These are phyloP conservation scores for Solanum sitiens DNA, from an alignment of 257 asterid species.

Conservation along the genomic window DNA sequence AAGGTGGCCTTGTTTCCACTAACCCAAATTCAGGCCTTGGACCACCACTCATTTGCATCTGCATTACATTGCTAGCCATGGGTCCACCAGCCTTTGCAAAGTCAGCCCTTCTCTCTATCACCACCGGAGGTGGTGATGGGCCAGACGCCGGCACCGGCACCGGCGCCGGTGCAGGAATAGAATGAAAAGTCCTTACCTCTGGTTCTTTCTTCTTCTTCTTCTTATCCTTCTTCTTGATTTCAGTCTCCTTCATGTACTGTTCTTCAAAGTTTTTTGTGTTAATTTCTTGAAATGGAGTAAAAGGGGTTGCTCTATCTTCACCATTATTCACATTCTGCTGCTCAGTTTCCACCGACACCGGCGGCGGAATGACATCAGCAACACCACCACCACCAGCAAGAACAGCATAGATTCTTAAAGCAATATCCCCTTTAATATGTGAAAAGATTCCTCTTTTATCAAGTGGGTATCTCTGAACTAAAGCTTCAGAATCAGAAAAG, in stretches of 20 bases:
- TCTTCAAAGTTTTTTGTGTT: constrained; percentile 23
- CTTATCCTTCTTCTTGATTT: constrained; percentile 25
- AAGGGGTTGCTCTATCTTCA: not conserved
- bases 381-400: not conserved
- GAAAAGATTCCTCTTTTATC: constrained; percentile 83
- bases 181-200: constrained; percentile 47
- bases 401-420: constrained; percentile 36
- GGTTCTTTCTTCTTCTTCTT: constrained; percentile 53
- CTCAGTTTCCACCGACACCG: not conserved
- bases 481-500: constrained; percentile 42
- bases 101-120: constrained; percentile 27
- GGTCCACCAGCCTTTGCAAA: constrained; percentile 32
- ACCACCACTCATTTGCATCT: constrained; percentile 44
- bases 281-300: constrained; percentile 25
- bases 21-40: constrained; percentile 69
- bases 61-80: constrained; percentile 31
- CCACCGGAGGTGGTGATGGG: constrained; percentile 25
- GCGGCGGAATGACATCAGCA: constrained; percentile 1
- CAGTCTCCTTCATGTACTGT: constrained; percentile 25
- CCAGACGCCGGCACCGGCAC: constrained; percentile 2
- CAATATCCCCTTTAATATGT: constrained; percentile 66
- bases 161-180: constrained; percentile 28
- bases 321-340: constrained; percentile 9
- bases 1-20: constrained; percentile 79
- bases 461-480: constrained; percentile 67